Evolutionary conservation across 2,329 filamentous ascomycete species (phyloP), one percentile per base, ranked within the genome.

Genomic region (Lasiodiplodia sp.): DNA sequence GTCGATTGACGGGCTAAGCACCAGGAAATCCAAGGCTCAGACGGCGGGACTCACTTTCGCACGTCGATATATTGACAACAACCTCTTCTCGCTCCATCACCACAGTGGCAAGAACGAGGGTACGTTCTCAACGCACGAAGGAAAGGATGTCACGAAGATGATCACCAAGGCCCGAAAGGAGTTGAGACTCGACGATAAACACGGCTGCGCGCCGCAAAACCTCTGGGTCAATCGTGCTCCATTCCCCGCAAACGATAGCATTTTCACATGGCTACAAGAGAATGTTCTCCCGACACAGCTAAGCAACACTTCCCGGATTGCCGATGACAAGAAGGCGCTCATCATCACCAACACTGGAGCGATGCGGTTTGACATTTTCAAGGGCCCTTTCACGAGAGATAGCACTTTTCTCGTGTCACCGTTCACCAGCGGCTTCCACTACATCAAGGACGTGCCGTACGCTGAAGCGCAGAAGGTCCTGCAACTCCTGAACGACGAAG

Each of bases 351-450:
- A 99, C 80, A 97, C 93, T 0, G 96, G 96, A 31, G 92, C 92
- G 3, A 89, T 99, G 72, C 92, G 96, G 55, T 99, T 98, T 79
- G 96, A 99, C 78, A 92, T 99, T 70, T 97, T 97, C 85, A 89
- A 95, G 78, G 96, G 96, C 0, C 84, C 90, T 0, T 98, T 98
- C 76, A 98, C 96, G 0, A 88, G 89, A 49, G 96, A 99, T 77
- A 91, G 90, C 4, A 93, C 92, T 0, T 98, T 89, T 76, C 90
- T 95, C 49, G 86, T 98, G 34, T 96, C 92, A 10, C 96, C 96
- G 0, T 99, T 99, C 77, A 89, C 88, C 2, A 97, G 91, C 79
- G 88, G 87, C 1, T 91, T 97, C 78, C 85, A 86, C 31, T 93
- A 90, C 72, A 85, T 97, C 64, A 89, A 91, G 66, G 89, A 96